Percentiles rank a stretch among this genome's conserved stretches.
Conservation (phyloP, 306 rosid genomes). For the Hylodesmum podocarpum region DNA sequence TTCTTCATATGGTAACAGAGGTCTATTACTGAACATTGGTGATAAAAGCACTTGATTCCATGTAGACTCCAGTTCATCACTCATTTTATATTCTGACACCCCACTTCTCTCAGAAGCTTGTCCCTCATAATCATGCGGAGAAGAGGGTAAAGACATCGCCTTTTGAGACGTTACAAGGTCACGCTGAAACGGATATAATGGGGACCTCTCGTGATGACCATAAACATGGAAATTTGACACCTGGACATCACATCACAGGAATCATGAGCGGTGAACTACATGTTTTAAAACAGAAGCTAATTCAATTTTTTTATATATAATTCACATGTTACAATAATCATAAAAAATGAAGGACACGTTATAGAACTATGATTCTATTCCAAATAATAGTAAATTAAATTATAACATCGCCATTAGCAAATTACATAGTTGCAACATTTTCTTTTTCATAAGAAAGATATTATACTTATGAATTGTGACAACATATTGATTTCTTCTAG, state of each 20-base stretch:
- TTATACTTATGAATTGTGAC: not conserved
- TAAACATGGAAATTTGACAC: slow-evolving; percentile 42
- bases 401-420: not conserved
- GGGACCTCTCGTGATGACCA: slow-evolving; percentile 36
- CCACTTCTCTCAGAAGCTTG: slow-evolving; percentile 65
- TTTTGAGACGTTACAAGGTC: slow-evolving; percentile 65
- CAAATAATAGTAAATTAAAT: not conserved
- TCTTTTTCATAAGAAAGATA: slow-evolving; percentile 3
- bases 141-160: slow-evolving; percentile 89
- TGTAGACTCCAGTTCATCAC: slow-evolving; percentile 62
- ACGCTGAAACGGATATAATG: slow-evolving; percentile 39
- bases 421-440: not conserved
- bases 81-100: slow-evolving; percentile 40
- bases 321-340: not conserved
- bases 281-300: slow-evolving; percentile 19
- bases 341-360: not conserved
- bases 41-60: slow-evolving; percentile 88
- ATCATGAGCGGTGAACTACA: not conserved
- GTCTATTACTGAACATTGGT: slow-evolving; percentile 54
- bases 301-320: not conserved
- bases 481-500: slow-evolving; percentile 3
- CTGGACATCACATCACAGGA: slow-evolving; percentile 24
- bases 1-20: slow-evolving; percentile 78
- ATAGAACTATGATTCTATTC: slow-evolving; percentile 5
- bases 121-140: slow-evolving; percentile 80